Base-by-base conservation (phyloP, 805 yeast species). In the Ogataea nakhonphanomensis region DNA sequence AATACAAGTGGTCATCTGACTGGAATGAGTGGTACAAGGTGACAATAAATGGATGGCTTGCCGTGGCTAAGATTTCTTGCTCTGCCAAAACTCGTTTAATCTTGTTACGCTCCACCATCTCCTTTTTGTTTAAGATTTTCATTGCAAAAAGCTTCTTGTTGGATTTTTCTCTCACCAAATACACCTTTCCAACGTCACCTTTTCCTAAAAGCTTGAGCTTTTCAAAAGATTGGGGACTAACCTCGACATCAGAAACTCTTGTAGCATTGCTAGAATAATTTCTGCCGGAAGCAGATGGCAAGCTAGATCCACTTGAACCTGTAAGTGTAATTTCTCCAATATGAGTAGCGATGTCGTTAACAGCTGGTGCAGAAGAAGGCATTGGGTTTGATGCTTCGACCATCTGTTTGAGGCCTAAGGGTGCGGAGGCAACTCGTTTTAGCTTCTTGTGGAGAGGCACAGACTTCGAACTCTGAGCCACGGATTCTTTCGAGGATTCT, bases 181-280 rank as follows among this genome's bases (percentile, higher is more conserved):
- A 93, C 17, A 93, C 99, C 60, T 88, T 90, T 3, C 99, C 99
- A 26, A 93, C 98, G 56, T 93, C 99, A 43, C 99, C 99, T 58
- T 87, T 87, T 4, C 99, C 99, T 35, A 93, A 66, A n/a, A 93
- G 66, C 51, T 86, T 79, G 39, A 93, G 77, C 59, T 88, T 91
- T 50, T 90, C 96, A 60, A 93, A 93, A 21, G 93, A 84, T 32
- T 77, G 76, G 2, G 95, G 95, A 5, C 82, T 76, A 14, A 95
- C 99, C 55, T 84, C 88, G 8, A 83, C 88, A 46, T 80, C 83
- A 41, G 78, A 71, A 26, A 81, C 73, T 54, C 80, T 85, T 40
- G 84, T 84, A 9, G 96, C 78, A 48, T 81, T 80, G 44, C 81
- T 74, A 13, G 89, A 79, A 55, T 85, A 85, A 48, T 81, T 77